These are phyloP conservation scores for Sorghum bicolor DNA, from an alignment of 176 grass and related monocot genomes.

Conservation along the genomic window Sorghum_bicolor_NCBIv3 NC_012878.2:54225501-54226000, in stretches of 20 bases:
- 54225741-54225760: background rate
- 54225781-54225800: too few species aligned
- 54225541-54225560: constrained; percentile 24
- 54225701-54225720: background rate
- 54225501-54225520: constrained; percentile 77
- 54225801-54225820: too few species aligned
- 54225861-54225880: background rate
- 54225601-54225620: background rate
- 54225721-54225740: background rate
- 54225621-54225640: background rate
- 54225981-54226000: background rate
- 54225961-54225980: background rate
- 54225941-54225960: too few species aligned
- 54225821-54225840: background rate
- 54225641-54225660: constrained; percentile 7
- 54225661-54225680: constrained; percentile 18
- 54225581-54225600: constrained; percentile 38
- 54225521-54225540: constrained; percentile 48
- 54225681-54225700: background rate
- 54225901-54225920: background rate
- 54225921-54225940: background rate
- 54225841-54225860: background rate
- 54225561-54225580: constrained; percentile 12
- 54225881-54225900: background rate
- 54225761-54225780: too few species aligned